Conservation (phyloP, 495 filamentous ascomycete genomes). For the Podospora fimiseda region DNA sequence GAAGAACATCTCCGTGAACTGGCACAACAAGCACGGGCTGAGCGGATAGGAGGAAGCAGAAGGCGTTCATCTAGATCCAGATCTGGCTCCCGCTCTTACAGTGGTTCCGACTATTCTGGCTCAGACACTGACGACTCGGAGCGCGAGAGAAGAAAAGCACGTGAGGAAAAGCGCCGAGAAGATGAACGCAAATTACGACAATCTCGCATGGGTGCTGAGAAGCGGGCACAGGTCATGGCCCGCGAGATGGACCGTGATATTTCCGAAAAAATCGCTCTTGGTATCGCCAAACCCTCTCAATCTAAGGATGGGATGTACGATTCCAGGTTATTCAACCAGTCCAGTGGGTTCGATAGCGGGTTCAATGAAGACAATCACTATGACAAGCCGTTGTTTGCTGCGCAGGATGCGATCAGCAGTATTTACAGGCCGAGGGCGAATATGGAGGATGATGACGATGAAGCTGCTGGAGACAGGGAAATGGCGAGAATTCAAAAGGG, state of each 20-base stretch:
- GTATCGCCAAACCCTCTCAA: constrained; percentile 89
- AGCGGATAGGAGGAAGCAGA: constrained; percentile 53
- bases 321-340: constrained; percentile 90
- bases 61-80: constrained; percentile 35
- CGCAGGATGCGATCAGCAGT: constrained; percentile 89
- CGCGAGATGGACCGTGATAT: constrained; percentile 96
- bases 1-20: constrained; percentile 87
- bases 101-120: constrained; percentile 47
- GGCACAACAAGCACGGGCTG: constrained; percentile 86
- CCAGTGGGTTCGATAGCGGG: constrained; percentile 75
- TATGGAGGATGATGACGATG: constrained; percentile 65
- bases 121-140: constrained; percentile 61
- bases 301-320: constrained; percentile 92
- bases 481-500: constrained; percentile 81
- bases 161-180: constrained; percentile 71
- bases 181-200: constrained; percentile 86
- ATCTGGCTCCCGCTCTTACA: constrained; percentile 47
- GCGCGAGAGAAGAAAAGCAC: constrained; percentile 68
- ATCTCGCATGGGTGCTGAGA: constrained; percentile 91
- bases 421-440: constrained; percentile 83
- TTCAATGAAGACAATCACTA: constrained; percentile 98
- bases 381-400: constrained; percentile 95
- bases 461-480: constrained; percentile 71
- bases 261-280: constrained; percentile 93
- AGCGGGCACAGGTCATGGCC: constrained; percentile 82